Conservation (phyloP, 495 filamentous ascomycete genomes). For the Hyaloscypha finlandica region DNA sequence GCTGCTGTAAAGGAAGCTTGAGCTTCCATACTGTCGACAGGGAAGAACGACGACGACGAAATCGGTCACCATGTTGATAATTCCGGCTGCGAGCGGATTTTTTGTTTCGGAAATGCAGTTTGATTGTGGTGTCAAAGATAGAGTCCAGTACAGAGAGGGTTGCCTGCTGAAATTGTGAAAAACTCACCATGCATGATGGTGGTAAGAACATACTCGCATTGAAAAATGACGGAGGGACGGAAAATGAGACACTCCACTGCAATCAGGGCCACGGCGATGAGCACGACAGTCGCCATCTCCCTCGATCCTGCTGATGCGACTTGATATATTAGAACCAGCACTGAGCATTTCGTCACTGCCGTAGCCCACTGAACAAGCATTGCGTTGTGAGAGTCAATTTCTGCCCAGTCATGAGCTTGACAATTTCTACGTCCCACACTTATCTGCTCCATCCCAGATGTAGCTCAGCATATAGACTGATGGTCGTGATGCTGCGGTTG, state of each 20-base stretch:
- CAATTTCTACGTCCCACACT: conserved; percentile 20
- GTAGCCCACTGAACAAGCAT: conserved; percentile 15
- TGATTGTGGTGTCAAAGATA: conserved; percentile 35
- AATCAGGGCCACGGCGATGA: conserved; percentile 30
- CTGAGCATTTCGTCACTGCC: conserved; percentile 17
- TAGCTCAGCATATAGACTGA: conserved; percentile 41
- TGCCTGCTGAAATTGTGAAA: conserved; percentile 40
- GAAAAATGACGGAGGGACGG: conserved; percentile 51
- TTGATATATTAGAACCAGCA: conserved; percentile 41
- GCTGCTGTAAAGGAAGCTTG: conserved; percentile 55
- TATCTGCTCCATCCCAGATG: conserved; percentile 57
- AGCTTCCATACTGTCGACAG: conserved; percentile 59
- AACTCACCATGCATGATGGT: not conserved
- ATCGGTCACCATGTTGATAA: conserved; percentile 63
- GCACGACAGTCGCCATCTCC: conserved; percentile 31
- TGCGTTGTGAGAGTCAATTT: conserved; percentile 10
- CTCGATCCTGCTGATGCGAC: conserved; percentile 30
- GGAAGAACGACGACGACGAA: conserved; percentile 59
- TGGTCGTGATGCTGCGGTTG: conserved; percentile 43
- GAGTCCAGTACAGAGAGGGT: conserved; percentile 53
- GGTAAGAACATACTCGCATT: conserved; percentile 56
- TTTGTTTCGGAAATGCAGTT: conserved; percentile 51
- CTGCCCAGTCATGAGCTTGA: not conserved
- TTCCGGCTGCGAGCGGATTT: conserved; percentile 54
- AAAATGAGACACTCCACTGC: conserved; percentile 47